Percentiles rank a stretch among this genome's conserved stretches.
phyloP scores from a whole-genome alignment of 805 yeast species.

The Tetrapisispora taiwanensis region DNA sequence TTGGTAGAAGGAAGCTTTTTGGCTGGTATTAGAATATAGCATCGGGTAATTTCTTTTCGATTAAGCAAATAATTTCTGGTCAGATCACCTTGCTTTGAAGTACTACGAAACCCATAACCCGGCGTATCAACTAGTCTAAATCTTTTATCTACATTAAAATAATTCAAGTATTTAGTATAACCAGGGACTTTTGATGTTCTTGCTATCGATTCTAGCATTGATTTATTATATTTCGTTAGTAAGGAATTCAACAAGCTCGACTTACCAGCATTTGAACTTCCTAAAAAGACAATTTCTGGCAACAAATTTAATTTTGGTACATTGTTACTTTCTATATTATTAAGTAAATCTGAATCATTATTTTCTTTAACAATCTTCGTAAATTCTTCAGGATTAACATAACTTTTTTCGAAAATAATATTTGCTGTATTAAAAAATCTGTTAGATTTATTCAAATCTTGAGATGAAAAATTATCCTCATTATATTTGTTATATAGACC shows the following conservation, averaged over 20 bases:
- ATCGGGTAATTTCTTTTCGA: slow-evolving; percentile 44
- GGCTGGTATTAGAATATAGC: slow-evolving; percentile 54
- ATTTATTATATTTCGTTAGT: slow-evolving; percentile 32
- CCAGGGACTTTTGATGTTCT: slow-evolving; percentile 47
- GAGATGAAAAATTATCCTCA: background rate
- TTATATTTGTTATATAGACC: background rate
- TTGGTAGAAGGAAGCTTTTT: slow-evolving; percentile 47
- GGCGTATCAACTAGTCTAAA: slow-evolving; percentile 76
- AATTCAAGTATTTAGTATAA: slow-evolving; percentile 52
- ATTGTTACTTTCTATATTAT: too few relatives aligned
- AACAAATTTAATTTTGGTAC: background rate
- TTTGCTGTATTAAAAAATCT: slow-evolving; percentile 40
- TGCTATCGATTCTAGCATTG: slow-evolving; percentile 35
- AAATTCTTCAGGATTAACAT: background rate
- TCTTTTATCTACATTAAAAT: slow-evolving; percentile 54
- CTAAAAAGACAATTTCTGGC: slow-evolving; percentile 71
- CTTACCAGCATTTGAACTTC: slow-evolving; percentile 82
- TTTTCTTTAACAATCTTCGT: too few relatives aligned
- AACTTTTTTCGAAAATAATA: slow-evolving; percentile 50
- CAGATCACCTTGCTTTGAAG: slow-evolving; percentile 54
- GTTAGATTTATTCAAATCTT: slow-evolving; percentile 22
- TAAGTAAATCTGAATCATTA: too few relatives aligned
- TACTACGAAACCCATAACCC: slow-evolving; percentile 76
- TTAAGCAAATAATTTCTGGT: slow-evolving; percentile 52
- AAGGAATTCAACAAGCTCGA: slow-evolving; percentile 63